Evolutionary conservation across 257 asterid genomes (phyloP), one percentile per base, ranked within the genome.

Genomic region (Penstemon davidsonii): DNA sequence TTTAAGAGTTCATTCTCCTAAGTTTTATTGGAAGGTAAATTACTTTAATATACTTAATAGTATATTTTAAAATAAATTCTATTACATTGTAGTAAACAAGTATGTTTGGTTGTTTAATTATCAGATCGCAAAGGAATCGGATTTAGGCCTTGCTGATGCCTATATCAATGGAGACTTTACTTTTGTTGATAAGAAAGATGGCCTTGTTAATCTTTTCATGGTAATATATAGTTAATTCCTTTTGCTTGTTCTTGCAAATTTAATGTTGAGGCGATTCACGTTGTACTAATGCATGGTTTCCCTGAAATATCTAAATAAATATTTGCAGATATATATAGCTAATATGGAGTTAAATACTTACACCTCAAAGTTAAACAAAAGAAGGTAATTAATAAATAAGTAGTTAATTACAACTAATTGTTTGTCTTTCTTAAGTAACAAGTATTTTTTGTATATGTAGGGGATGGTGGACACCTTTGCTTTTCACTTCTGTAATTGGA

Each of bases 131-230:
- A 82, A 77, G 51, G 86, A 85, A 76, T 82, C 74, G 3, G 96
- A 90, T 67, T 75, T 88, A 75, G 97, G 97, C 72, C 84, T 90
- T 68, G 96, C 97, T 0, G 92, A 88, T 80, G 88, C 97, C 7
- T 90, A 86, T 62, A 85, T 90, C 58, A 81, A 85, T 40, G 96
- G 96, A 4, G 92, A 90, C 52, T 64, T 90, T 62, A 81, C 96
- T 49, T 88, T 83, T 41, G 82, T 86, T 9, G 92, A 85, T 64
- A 78, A 81, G 78, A 51, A 78, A 15, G 71, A 80, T 57, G 96
- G 92, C 47, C 84, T 88, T 62, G 79, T 86, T 52, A 82, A 83
- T 65, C 82, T 86, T 68, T 71, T 88, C 64, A 69, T 82, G 86
- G 97, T 90, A 61, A 39, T 33, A 43, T 19, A 13, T 4, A 6